A percentile compares a stretch with the other conserved stretches of the same genome.
Evolutionary conservation across 2,329 filamentous ascomycete genomes (phyloP).

Genomic region (Penicillium brasilianum): DNA sequence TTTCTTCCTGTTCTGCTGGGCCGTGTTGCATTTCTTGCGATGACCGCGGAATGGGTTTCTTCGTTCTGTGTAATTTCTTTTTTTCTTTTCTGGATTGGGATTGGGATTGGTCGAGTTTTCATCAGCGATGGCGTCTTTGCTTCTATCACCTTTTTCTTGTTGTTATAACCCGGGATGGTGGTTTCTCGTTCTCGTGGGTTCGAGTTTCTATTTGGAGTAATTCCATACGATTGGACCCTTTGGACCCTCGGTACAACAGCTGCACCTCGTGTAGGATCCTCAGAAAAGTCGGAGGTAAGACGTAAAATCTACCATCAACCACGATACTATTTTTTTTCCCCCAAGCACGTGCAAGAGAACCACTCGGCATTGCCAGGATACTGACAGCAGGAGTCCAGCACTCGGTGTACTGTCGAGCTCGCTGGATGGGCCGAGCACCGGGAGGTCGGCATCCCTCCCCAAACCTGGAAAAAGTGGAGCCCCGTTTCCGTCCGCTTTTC

Average conservation of each 20-base stretch:
- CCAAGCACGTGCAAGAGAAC: neutral
- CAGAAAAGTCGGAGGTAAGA: no score
- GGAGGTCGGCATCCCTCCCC: conserved; percentile 23
- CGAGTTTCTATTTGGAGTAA: neutral
- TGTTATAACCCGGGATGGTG: no score
- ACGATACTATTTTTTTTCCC: no score
- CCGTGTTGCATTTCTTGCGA: conserved; percentile 83
- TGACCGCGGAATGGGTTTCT: conserved; percentile 45
- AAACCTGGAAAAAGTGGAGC: neutral
- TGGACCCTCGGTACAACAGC: neutral
- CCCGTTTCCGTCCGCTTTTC: conserved; percentile 18
- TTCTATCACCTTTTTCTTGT: conserved; percentile 12
- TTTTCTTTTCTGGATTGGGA: conserved; percentile 1
- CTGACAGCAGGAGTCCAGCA: no score
- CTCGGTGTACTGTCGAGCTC: neutral
- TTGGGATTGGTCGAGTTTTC: conserved; percentile 10
- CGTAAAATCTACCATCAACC: neutral
- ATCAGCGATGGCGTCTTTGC: conserved; percentile 40
- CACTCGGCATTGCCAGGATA: no score
- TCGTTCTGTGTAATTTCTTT: neutral
- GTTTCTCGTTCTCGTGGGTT: conserved; percentile 13
- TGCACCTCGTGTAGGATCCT: no score
- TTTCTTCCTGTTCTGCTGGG: conserved; percentile 91
- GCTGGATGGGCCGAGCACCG: conserved; percentile 26
- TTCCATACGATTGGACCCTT: neutral